phyloP scores from a whole-genome alignment of 1,284 basidiomycete genomes.

The Ceratobasidium sp. region DNA sequence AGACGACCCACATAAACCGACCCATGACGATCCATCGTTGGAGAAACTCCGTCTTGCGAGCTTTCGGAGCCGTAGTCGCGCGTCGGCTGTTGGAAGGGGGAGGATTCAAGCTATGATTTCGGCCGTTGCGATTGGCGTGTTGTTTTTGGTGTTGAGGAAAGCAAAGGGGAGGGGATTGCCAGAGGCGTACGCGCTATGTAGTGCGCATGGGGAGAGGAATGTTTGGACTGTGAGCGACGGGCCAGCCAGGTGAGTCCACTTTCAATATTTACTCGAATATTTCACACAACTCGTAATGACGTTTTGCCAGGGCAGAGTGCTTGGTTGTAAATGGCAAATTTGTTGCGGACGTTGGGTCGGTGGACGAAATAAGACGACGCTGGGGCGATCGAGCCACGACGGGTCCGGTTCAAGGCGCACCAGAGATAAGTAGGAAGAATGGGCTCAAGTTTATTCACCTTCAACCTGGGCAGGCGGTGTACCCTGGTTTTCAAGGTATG shows the following conservation, averaged over 20 bases:
- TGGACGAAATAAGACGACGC: slow-evolving; percentile 59
- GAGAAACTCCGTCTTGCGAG: slow-evolving; percentile 40
- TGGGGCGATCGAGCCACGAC: slow-evolving; percentile 56
- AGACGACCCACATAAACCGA: slow-evolving; percentile 30
- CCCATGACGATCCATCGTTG: background rate
- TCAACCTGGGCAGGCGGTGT: slow-evolving; percentile 64
- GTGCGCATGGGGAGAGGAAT: slow-evolving; percentile 33
- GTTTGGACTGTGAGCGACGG: slow-evolving; percentile 69
- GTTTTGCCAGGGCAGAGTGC: slow-evolving; percentile 65
- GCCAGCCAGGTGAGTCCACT: slow-evolving; percentile 54
- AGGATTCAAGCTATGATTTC: slow-evolving; percentile 41
- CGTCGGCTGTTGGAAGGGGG: slow-evolving; percentile 25
- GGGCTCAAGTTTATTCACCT: slow-evolving; percentile 62
- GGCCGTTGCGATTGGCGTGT: slow-evolving; percentile 32
- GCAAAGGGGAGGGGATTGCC: slow-evolving; percentile 22
- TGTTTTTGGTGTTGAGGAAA: slow-evolving; percentile 24
- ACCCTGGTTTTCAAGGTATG: slow-evolving; percentile 78
- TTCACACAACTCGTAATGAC: background rate
- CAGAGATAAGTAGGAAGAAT: slow-evolving; percentile 48
- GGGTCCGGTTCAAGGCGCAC: slow-evolving; percentile 52
- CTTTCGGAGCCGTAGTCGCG: slow-evolving; percentile 35
- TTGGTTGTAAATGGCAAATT: slow-evolving; percentile 70
- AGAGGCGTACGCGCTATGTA: slow-evolving; percentile 41
- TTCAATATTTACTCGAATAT: background rate
- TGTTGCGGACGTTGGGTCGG: slow-evolving; percentile 69